Evolutionary conservation across 176 grass and related monocot genomes (phyloP), one percentile per base, ranked within the genome.

Genomic region (Triticum turgidum): DNA sequence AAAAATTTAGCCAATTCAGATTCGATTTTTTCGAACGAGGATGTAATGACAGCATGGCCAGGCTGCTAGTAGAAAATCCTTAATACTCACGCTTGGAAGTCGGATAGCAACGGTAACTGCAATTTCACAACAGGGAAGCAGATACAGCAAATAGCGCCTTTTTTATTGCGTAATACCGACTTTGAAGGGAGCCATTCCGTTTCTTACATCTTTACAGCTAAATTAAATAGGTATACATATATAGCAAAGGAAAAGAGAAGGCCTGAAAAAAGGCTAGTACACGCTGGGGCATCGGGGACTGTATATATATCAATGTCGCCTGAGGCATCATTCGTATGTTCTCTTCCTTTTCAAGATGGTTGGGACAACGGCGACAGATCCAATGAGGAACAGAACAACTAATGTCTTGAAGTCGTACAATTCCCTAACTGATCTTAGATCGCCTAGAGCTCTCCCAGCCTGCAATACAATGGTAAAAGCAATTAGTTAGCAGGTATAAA

Each of bases 401-500:
- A 99, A 84, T 82, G 94, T 99, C 86, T 99, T 96, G 41, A 94
- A 94, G 91, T 99, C 97, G 58, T 99, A 96, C 34, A 96, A 69
- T 54, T 99, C 97, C 68, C 90, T 92, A 61, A 99, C 77, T 27
- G 97, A 99, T 84, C 85, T 99, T 69, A 99, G 83, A 88, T 96
- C 94, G 2, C 92, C 87, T 75, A 96, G 84, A 82, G 94, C 97
- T 63, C 93, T 90, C 76, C 94, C 97, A 85, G 97, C 94, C 97
- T 99, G 88, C 79, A 83, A 6, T 7, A 68, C 20, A 86, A 44
- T 7, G 61, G 20, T 32, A 86, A 59, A n/a, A 77, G 18, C 0
- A 1, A 58, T 27, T 27, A 75, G 54, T 83, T 65, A 83, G 71
- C 42, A 42, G 24, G 32, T 27, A 86, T 9, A 3, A 65, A 65